Base-by-base conservation (phyloP, 2,329 filamentous ascomycete species). In the Fusarium solani-melongenae region DNA sequence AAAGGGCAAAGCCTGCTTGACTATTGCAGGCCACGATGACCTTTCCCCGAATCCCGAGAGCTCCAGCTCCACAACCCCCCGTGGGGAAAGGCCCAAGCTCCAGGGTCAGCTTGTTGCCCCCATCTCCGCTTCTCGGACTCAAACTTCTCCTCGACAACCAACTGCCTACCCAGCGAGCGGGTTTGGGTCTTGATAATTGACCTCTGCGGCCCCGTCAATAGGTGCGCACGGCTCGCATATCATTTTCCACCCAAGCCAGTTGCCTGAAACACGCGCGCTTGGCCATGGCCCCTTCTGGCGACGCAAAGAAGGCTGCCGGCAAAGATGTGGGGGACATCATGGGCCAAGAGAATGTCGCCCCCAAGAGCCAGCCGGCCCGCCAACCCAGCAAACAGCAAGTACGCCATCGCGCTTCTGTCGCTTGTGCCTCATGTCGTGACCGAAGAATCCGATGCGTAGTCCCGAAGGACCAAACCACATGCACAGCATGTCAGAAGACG, bases 401-500 rank as follows among this genome's bases (percentile, higher is more conserved):
- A 29, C 81, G 84, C 15, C 84, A 86, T 69, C 80, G 88, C 65
- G 88, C 88, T 31, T 89, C 87, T 4, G 85, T 89, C 65, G 88
- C 88, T 11, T 90, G 88, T 78, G 86, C 86, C 4, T 86, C 87
- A 6, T 89, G 88, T 74, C 84, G 88, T 64, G 84, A 85, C 66
- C 78, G 83, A 41, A 80, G 82, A 65, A 82, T 83, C 62, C 79
- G 88, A 75, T 90, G 88, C 70, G 88, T 89, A 3, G 87, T 90
- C 11, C 87, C 86, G 49, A 83, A 86, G 46, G 87, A 87, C 14
- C 83, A 88, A 67, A 80, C 80, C 11, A 83, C 84, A 67, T 90
- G 88, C 77, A 85, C 83, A 22, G 87, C 89, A 68, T 90, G 88
- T 77, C 85, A 86, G 72, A 82, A 86, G 63, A 83, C 85, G 3